Base-by-base conservation (phyloP, 2,329 filamentous ascomycete species). In the Hypoxylon sp. region DNA sequence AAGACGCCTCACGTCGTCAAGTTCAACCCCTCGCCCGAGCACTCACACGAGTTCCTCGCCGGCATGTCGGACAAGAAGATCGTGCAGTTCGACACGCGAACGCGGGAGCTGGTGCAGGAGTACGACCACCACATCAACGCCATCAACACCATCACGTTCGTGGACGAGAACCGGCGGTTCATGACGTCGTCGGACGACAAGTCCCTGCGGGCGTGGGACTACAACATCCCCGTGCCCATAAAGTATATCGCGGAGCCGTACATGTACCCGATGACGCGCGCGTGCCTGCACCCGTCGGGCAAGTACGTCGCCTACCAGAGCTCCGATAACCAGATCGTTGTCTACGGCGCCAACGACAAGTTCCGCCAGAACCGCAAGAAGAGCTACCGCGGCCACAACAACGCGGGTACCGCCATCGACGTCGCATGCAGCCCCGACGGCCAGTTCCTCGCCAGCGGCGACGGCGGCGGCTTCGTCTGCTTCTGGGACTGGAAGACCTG, bases 401-500 rank as follows among this genome's bases (percentile, higher is more conserved):
- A 94, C 66, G 93, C 94, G 1, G 95, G 96, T 2, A 94, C 96
- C 73, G 94, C 91, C 2, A 93, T 98, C 66, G 95, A 97, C 73
- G 85, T 99, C 52, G 89, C 91, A 54, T 91, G 96, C 74, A 93
- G 89, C 72, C 92, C 94, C 0, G 95, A 98, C 76, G 95, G 95
- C 0, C 93, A 97, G 75, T 97, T 97, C 76, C 83, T 99, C 56
- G 90, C 89, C 19, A 91, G 87, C 17, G 95, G 95, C 65, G 95
- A 99, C 77, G 92, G 88, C 53, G 93, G 87, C 15, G 95, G 96
- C 34, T 97, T 87, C 73, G 88, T 97, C 49, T 97, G 92, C 79
- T 97, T 98, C 80, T 99, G 94, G 93, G 95, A 98, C 79, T 99
- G 94, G 92, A 99, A 99, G 86, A 97, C 93, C 39, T 97, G 94